phyloP scores from a whole-genome alignment of 208 protist genomes.

The Herpetomonas tarakana region DNA sequence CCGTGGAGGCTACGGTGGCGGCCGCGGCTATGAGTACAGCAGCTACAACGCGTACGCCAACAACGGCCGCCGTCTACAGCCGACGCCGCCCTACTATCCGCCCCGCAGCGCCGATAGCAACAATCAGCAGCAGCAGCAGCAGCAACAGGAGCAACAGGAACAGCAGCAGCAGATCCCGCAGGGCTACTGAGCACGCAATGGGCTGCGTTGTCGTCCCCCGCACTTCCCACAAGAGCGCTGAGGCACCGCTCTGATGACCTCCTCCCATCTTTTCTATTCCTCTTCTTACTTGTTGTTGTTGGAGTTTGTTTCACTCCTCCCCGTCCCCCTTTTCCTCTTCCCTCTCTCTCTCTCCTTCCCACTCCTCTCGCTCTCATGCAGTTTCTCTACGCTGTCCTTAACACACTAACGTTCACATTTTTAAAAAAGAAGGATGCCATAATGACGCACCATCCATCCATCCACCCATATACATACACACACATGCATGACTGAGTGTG shows the following conservation, averaged over 20 bases:
- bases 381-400: too few species aligned
- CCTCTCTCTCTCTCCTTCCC: neutral
- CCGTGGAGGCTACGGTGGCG: conserved; percentile 12
- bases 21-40: conserved; percentile 14
- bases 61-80: conserved; percentile 29
- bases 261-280: too few species aligned
- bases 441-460: neutral
- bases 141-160: conserved; percentile 16
- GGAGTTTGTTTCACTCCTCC: conserved; percentile 1
- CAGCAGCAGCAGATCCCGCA: conserved; percentile 10
- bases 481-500: too few species aligned
- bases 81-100: conserved; percentile 44
- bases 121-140: conserved; percentile 22
- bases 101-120: conserved; percentile 4
- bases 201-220: neutral
- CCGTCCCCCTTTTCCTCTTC: conserved; percentile 1
- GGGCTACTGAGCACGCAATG: neutral
- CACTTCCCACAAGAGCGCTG: too few species aligned
- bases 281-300: conserved; percentile 7
- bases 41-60: conserved; percentile 16
- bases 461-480: conserved; percentile 5
- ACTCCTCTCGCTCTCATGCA: too few species aligned
- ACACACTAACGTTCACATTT: too few species aligned
- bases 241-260: too few species aligned
- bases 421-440: conserved; percentile 1